Evolutionary conservation across 1,284 basidiomycete species (phyloP), one percentile per base, ranked within the genome.

Genomic region (Cryptococcus deneoformans): DNA sequence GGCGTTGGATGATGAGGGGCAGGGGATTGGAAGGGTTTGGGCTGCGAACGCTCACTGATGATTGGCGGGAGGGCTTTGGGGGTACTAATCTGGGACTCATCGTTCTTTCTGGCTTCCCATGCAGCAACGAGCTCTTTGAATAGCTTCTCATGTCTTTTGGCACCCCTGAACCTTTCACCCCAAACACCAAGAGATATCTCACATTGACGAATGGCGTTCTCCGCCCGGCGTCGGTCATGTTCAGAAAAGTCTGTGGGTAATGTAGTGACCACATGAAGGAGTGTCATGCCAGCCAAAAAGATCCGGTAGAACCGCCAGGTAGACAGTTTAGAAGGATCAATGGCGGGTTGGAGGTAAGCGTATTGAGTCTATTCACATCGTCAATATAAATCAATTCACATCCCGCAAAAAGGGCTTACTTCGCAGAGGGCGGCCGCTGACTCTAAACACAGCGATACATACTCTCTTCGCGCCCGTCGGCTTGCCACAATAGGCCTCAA

Each of bases 291-390:
- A 10, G 65, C 64, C 6, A 69, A 48, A 59, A 69, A 69, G 20
- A 67, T 54, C 9, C 65, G 54, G 46, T 69, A 69, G 40, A 69
- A 63, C 29, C 61, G 61, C 67, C 67, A 69, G 14, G 66, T 69
- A 9, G 60, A 56, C 11, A 61, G 42, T 42, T 61, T 58, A 12
- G 57, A 61, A 29, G 44, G 46, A 14, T 45, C 37, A 10, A 61
- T 51, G 11, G 60, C 57, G 8, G 60, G 57, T 50, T 57, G 60
- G 14, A 61, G 54, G 20, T 52, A 54, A 9, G 52, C 9, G 34
- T 45, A 54, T 39, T 61, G 60, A 3, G 60, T 61, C 60, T 61
- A 53, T 12, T 16, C 16, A 9, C 36, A 5, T 29, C 29, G 29
- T 29, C 29, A 29, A 29, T 29, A 29, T 14, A 11, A 36, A 37